Evolutionary conservation across 495 filamentous ascomycete species (phyloP), one percentile per base, ranked within the genome.

Genomic region (Aspergillus sclerotiicarbonarius): DNA sequence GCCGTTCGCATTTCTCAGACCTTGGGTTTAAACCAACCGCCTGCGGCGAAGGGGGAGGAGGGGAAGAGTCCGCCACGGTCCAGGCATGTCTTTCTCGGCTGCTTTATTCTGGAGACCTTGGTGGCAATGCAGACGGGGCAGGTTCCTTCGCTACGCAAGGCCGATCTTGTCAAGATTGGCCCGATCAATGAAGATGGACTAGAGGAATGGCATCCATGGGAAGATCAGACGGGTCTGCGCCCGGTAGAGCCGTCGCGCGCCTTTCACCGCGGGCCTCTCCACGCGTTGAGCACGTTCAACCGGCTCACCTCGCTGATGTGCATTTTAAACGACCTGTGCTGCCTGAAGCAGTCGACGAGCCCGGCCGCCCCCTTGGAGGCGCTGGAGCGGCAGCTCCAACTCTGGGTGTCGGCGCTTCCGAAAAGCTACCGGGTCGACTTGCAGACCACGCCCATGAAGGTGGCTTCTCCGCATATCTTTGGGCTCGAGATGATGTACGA

Each of bases 171-270:
- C 9, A 63, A 65, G 20, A 62, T 82, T 31, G 73, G 76, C 0
- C 63, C 69, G 7, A 65, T 85, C 6, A 74, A 79, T 43, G 84
- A 88, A 68, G 83, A 87, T 67, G 87, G 84, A 1, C 67, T 84
- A 25, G 87, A 90, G 55, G 86, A 90, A 69, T 90, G 86, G 87
- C 81, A 87, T 63, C 83, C 82, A 13, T 90, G 86, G 87, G 75
- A 75, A 20, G 77, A 81, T 49, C 76, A 77, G 30, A 70, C 70
- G 20, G 65, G 60, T 29, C 62, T 66, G 31, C 64, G 68, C 13
- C 64, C 68, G 41, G 56, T 65, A 43, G 59, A 73, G 41, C 64
- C 77, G n/a, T 66, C 67, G 21, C 66, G 70, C 2, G 60, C 62
- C 5, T 74, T 77, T 60, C 72, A 74, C 16, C 74, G 81, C 12